Evolutionary conservation across 2,329 filamentous ascomycete genomes (phyloP).

Genomic region (Ophiostoma populinum): DNA sequence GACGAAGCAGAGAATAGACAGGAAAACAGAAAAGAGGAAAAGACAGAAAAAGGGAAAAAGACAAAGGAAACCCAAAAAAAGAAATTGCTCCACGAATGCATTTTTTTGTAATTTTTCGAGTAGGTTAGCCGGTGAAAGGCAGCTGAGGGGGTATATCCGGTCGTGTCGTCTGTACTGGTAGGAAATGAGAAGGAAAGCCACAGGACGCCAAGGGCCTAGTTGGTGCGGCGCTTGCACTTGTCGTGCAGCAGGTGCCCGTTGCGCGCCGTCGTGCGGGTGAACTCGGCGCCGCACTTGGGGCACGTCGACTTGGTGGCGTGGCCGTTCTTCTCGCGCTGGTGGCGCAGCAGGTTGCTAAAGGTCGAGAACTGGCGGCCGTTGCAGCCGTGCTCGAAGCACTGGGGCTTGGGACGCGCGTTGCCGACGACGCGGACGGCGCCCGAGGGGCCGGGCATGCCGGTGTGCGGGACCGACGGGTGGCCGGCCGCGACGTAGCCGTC

Average conservation of each 20-base stretch:
- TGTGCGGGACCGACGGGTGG: too few relatives aligned
- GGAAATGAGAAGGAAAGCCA: not conserved
- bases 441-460: slow-evolving; percentile 21
- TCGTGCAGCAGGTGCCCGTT: slow-evolving; percentile 78
- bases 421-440: slow-evolving; percentile 50
- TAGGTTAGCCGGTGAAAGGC: too few relatives aligned
- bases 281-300: slow-evolving; percentile 81
- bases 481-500: slow-evolving; percentile 9
- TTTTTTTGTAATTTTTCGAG: too few relatives aligned
- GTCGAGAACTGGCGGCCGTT: slow-evolving; percentile 92
- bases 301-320: slow-evolving; percentile 79
- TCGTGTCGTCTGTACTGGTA: too few relatives aligned
- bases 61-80: not conserved
- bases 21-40: not conserved
- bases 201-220: not conserved
- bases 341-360: slow-evolving; percentile 83
- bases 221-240: slow-evolving; percentile 59
- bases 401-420: slow-evolving; percentile 66
- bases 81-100: too few relatives aligned
- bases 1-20: not conserved
- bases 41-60: not conserved
- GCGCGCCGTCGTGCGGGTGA: slow-evolving; percentile 72
- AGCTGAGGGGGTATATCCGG: too few relatives aligned
- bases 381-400: slow-evolving; percentile 95
- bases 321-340: slow-evolving; percentile 88